Evolutionary conservation across 805 yeast species (phyloP).

Genomic region (Saccharomycopsis synnaedendra): DNA sequence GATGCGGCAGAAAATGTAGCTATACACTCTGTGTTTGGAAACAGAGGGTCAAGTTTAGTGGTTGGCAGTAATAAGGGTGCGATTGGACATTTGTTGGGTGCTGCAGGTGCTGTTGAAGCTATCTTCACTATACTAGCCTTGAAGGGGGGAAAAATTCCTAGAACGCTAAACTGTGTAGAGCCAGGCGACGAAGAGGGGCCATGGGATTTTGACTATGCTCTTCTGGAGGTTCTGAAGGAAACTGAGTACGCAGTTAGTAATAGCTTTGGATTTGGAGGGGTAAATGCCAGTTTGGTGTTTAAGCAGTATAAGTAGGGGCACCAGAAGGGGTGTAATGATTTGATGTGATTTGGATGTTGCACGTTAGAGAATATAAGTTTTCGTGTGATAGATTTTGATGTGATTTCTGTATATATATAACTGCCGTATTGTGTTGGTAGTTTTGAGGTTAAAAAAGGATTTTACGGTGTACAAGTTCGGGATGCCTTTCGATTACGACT

Average conservation of each 20-base stretch:
- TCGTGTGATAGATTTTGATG: no score
- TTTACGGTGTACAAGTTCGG: no score
- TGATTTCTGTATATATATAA: no score
- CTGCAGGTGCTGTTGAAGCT: slow-evolving; percentile 91
- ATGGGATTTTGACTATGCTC: slow-evolving; percentile 50
- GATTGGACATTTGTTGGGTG: slow-evolving; percentile 90
- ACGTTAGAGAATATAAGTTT: no score
- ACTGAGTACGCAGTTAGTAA: slow-evolving; percentile 63
- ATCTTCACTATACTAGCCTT: slow-evolving; percentile 67
- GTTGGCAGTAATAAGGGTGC: slow-evolving; percentile 86
- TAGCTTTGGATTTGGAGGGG: slow-evolving; percentile 97
- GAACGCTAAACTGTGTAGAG: slow-evolving; percentile 60
- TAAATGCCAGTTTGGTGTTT: slow-evolving; percentile 67
- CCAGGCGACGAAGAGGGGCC: slow-evolving; percentile 35
- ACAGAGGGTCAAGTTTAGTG: slow-evolving; percentile 27
- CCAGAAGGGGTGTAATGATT: no score
- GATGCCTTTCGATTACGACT: no score
- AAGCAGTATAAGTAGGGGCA: slow-evolving; percentile 14
- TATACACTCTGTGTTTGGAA: slow-evolving; percentile 40
- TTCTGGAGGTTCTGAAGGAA: slow-evolving; percentile 31
- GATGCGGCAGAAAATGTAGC: slow-evolving; percentile 83
- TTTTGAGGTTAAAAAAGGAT: no score
- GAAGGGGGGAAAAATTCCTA: slow-evolving; percentile 50
- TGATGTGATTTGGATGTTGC: no score
- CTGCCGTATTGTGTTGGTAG: no score